Evolutionary conservation across 2,329 filamentous ascomycete species (phyloP).

Genomic region (Calonectria multiphialidica): DNA sequence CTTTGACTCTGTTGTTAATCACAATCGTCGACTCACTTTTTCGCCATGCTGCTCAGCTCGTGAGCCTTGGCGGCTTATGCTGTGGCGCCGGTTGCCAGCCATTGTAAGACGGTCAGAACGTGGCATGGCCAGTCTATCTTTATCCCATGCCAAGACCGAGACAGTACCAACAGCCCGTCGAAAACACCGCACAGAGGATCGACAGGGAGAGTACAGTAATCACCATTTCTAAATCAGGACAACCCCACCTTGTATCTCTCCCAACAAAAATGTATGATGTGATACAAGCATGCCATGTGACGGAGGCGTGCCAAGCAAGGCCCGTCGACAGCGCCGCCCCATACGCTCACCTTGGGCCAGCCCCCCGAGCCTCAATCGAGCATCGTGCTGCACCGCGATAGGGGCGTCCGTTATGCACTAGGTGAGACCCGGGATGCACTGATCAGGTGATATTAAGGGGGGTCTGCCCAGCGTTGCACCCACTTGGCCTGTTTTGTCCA

Average conservation of each 20-base stretch:
- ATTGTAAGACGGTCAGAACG: not conserved
- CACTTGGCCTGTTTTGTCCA: constrained; percentile 9
- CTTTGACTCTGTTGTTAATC: not conserved
- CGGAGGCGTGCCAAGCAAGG: not conserved
- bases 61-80: not conserved
- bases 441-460: constrained; percentile 10
- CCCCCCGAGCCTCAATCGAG: not conserved
- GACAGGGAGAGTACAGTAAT: constrained; percentile 5
- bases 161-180: not conserved
- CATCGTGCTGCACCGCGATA: not conserved
- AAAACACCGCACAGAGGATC: not conserved
- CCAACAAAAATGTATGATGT: constrained; percentile 9
- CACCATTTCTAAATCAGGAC: constrained; percentile 2
- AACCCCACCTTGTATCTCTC: not conserved
- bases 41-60: not conserved
- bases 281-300: constrained; percentile 10
- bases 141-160: not conserved
- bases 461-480: not conserved
- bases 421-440: constrained; percentile 3
- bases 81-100: not conserved
- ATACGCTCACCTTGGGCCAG: not conserved
- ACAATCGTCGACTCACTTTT: not conserved
- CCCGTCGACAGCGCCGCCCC: not conserved
- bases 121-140: constrained; percentile 1
- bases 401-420: not conserved